Percentiles rank a stretch among this genome's conserved stretches.
Evolutionary conservation across 2,329 filamentous ascomycete genomes (phyloP).

Genomic region (Davidsoniella virescens): DNA sequence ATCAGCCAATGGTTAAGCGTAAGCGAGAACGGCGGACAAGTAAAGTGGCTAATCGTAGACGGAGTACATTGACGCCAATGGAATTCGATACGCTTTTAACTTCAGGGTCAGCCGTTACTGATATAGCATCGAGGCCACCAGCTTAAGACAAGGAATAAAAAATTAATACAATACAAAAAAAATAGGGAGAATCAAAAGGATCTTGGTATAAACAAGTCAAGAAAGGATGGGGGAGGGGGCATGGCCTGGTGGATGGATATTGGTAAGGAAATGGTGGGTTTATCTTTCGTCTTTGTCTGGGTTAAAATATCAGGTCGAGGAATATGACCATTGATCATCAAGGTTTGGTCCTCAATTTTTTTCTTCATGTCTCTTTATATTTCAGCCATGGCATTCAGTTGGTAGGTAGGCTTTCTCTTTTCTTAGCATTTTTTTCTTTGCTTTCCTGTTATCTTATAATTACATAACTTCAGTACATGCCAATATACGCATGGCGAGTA

Average conservation of each 20-base stretch:
- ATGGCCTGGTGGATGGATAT: too few species aligned
- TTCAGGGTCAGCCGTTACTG: neutral
- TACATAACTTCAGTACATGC: too few species aligned
- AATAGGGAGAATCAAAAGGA: neutral
- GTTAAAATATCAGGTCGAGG: neutral
- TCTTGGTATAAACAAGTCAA: too few species aligned
- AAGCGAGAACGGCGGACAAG: conserved; percentile 36
- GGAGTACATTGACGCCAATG: conserved; percentile 61
- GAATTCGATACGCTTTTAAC: conserved; percentile 37
- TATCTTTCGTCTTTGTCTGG: neutral
- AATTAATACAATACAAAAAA: neutral
- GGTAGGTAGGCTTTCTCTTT: neutral
- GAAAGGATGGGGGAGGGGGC: too few species aligned
- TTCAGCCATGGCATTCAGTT: neutral
- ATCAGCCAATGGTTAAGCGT: conserved; percentile 23
- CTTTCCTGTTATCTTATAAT: too few species aligned
- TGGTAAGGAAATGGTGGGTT: neutral
- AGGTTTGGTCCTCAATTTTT: conserved; percentile 1
- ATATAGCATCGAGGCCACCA: neutral
- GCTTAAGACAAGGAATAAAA: neutral
- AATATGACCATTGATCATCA: neutral
- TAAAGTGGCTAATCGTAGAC: conserved; percentile 43
- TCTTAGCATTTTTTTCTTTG: neutral
- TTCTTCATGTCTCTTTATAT: neutral
- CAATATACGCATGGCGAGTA: too few species aligned